These are phyloP conservation scores for Penstemon newberryi DNA, from an alignment of 257 asterid species.

Conservation along the genomic window DNA sequence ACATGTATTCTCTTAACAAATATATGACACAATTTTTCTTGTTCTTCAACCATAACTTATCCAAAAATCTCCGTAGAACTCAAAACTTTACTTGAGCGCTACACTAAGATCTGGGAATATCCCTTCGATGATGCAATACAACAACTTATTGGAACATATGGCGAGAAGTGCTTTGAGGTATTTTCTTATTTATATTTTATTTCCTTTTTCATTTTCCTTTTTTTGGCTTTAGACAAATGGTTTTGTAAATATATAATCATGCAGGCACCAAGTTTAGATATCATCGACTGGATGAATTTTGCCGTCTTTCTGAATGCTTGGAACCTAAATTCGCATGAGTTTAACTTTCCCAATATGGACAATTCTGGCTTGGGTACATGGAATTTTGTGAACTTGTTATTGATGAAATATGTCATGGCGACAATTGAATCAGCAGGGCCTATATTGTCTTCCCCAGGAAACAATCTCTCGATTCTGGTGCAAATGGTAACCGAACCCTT, in stretches of 20 bases:
- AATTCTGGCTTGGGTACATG: conserved; percentile 44
- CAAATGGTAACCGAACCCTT: conserved; percentile 83
- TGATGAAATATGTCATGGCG: conserved; percentile 52
- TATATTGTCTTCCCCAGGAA: conserved; percentile 62
- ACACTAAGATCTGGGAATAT: conserved; percentile 67
- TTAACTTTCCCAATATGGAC: conserved; percentile 36
- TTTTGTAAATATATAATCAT: neutral
- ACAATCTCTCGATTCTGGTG: conserved; percentile 56
- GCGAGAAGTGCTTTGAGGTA: conserved; percentile 65
- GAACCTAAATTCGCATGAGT: conserved; percentile 65
- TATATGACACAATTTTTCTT: no score
- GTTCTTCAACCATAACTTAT: conserved; percentile 27
- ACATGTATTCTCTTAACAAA: no score
- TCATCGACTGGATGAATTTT: conserved; percentile 81
- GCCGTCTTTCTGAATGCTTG: conserved; percentile 82
- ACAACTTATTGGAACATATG: conserved; percentile 61
- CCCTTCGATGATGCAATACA: conserved; percentile 80
- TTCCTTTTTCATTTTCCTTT: neutral
- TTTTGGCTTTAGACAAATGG: neutral
- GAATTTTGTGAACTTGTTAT: conserved; percentile 64
- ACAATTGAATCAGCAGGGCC: conserved; percentile 56
- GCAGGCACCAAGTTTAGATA: conserved; percentile 58
- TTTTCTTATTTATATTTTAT: conserved; percentile 7
- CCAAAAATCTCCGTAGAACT: conserved; percentile 65
- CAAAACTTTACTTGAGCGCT: conserved; percentile 76